These are phyloP conservation scores for Populus alba DNA, from an alignment of 345 rosid genomes.

Conservation along the genomic window DNA sequence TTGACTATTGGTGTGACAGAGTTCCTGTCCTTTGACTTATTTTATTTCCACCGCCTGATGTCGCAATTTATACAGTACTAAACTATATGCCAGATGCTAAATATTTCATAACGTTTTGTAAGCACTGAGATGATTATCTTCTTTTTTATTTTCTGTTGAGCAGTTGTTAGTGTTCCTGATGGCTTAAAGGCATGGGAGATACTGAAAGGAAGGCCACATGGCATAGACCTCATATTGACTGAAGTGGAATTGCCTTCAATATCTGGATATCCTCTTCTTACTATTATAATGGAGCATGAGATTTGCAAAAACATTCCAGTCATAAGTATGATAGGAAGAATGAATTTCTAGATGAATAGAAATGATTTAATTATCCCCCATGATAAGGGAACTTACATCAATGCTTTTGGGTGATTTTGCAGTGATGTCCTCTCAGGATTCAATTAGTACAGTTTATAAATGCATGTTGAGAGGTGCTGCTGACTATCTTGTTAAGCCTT, in stretches of 20 bases:
- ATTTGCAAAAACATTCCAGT: slow-evolving; percentile 88
- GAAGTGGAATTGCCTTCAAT: slow-evolving; percentile 90
- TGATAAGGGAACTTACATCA: neutral
- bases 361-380: slow-evolving; percentile 3
- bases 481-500: slow-evolving; percentile 92
- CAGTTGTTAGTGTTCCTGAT: slow-evolving; percentile 82
- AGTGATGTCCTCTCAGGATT: slow-evolving; percentile 97
- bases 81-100: neutral
- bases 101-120: slow-evolving; percentile 2
- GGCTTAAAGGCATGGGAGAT: slow-evolving; percentile 98
- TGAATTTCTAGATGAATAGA: neutral
- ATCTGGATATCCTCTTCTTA: slow-evolving; percentile 81
- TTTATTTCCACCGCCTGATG: neutral
- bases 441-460: slow-evolving; percentile 76
- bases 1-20: no score
- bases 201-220: slow-evolving; percentile 57
- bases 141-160: slow-evolving; percentile 12
- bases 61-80: neutral
- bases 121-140: slow-evolving; percentile 10
- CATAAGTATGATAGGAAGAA: slow-evolving; percentile 56
- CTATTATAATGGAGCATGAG: slow-evolving; percentile 87
- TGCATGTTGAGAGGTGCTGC: slow-evolving; percentile 95
- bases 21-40: neutral
- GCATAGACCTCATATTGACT: slow-evolving; percentile 74
- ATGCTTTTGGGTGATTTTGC: slow-evolving; percentile 26